Evolutionary conservation across 257 asterid species (phyloP), one percentile per base, ranked within the genome.

Genomic region (Ocimum tenuiflorum): DNA sequence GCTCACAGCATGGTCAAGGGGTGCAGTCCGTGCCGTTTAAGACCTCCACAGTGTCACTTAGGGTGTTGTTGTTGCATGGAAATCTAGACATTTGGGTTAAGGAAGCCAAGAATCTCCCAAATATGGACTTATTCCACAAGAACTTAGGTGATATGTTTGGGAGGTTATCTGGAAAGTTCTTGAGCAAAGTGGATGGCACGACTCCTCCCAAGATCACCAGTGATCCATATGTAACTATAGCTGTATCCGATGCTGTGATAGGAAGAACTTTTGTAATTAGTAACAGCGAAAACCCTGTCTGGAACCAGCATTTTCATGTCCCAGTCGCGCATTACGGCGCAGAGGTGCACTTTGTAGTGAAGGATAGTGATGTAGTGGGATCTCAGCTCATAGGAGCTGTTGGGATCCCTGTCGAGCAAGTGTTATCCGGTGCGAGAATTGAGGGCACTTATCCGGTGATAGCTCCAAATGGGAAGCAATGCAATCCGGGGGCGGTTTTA

Each of bases 361-460:
- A 90, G 67, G 97, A 87, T 19, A 75, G 80, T 76, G 97, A 87
- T 80, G 78, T 86, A 9, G 91, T 90, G 1, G 96, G 97, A 5
- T 90, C 97, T 24, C 87, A 90, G 70, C 29, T 84, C 42, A 87
- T 90, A 17, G 97, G 97, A n/a, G 95, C 95, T 0, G 97, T 84
- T 20, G 92, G 91, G 27, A 75, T 90, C 77, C 90, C 97, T 0
- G 87, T 75, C 2, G 96, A 87, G 48, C 82, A 75, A 36, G 6
- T 90, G 19, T 38, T 58, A 5, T 79, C 76, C 10, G 95, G 97
- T 14, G 52, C 60, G 12, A 66, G 56, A 60, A 62, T 88, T 19
- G 95, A 85, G 76, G 91, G 95, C 13, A 81, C 95, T 39, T 92
- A 76, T 49, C 96, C 98, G 0, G 53, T 92, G 49, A 68, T 92